Conservation (phyloP, 2,329 filamentous ascomycete species). For the Mariannaea elegans region DNA sequence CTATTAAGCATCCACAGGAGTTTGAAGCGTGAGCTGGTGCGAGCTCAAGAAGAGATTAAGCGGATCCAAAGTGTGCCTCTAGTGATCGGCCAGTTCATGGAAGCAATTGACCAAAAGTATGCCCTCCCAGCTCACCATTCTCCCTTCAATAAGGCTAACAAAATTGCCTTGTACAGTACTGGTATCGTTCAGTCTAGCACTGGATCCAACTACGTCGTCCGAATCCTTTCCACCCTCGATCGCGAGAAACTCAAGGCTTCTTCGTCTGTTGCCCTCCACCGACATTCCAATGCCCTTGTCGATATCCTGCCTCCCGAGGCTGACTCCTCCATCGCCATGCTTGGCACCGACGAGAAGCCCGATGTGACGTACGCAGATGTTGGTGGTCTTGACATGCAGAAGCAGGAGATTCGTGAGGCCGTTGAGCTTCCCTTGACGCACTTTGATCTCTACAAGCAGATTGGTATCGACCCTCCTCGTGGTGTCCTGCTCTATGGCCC, state of each 20-base stretch:
- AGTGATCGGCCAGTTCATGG: conserved; percentile 99
- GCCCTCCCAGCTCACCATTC: conserved; percentile 36
- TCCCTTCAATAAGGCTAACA: conserved; percentile 16
- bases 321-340: conserved; percentile 98
- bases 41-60: conserved; percentile 99
- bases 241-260: conserved; percentile 98
- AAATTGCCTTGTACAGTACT: conserved; percentile 68
- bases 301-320: conserved; percentile 99
- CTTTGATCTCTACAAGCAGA: conserved; percentile 99
- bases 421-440: conserved; percentile 97
- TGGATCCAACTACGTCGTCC: conserved; percentile 98
- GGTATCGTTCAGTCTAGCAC: conserved; percentile 99
- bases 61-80: conserved; percentile 97
- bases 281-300: conserved; percentile 97
- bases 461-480: conserved; percentile 96
- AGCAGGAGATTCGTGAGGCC: conserved; percentile 98
- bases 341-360: conserved; percentile 95
- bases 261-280: conserved; percentile 95
- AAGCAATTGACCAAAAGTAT: conserved; percentile 99
- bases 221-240: conserved; percentile 97
- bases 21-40: conserved; percentile 94
- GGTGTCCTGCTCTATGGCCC: conserved; percentile 97
- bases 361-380: conserved; percentile 98
- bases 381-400: conserved; percentile 98
- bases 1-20: conserved; percentile 65